Evolutionary conservation across 805 yeast species (phyloP).

Genomic region (Cyberlindnera xishuangbannaensis): DNA sequence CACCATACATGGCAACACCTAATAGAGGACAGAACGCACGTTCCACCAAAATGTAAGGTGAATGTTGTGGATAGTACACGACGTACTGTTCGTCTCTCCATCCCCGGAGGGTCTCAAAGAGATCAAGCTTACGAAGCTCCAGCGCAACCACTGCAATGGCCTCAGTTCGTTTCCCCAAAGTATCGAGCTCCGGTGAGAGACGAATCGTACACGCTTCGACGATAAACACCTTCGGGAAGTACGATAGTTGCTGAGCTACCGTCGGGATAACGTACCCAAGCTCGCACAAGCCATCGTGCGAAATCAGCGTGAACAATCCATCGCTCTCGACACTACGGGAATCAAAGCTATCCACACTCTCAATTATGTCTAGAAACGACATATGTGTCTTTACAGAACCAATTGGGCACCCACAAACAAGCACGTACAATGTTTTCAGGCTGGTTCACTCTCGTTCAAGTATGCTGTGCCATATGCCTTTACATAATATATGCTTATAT

Average conservation of each 20-base stretch:
- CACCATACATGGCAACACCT: conserved; percentile 89
- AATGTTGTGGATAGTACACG: conserved; percentile 49
- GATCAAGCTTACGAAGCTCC: conserved; percentile 31
- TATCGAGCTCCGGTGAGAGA: conserved; percentile 28
- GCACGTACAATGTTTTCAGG: too few species aligned
- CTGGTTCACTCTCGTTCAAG: too few species aligned
- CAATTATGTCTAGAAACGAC: conserved; percentile 12
- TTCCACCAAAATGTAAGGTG: conserved; percentile 67
- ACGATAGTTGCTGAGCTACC: conserved; percentile 8
- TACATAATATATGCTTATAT: too few species aligned
- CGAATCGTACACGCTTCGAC: too few species aligned
- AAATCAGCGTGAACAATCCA: conserved; percentile 8
- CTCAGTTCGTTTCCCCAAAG: conserved; percentile 35
- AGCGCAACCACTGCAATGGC: conserved; percentile 39
- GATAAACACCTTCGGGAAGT: conserved; percentile 12
- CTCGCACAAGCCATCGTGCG: conserved; percentile 19
- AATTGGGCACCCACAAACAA: too few species aligned
- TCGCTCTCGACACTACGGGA: too few species aligned
- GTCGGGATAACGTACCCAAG: too few species aligned
- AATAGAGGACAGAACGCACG: conserved; percentile 74
- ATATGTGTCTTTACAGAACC: too few species aligned
- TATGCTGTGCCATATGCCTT: too few species aligned
- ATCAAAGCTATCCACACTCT: conserved; percentile 23
- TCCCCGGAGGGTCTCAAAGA: conserved; percentile 42
- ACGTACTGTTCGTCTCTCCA: conserved; percentile 88